phyloP scores from a whole-genome alignment of 2,329 filamentous ascomycete genomes.

The Pestalotiopsis sp. region DNA sequence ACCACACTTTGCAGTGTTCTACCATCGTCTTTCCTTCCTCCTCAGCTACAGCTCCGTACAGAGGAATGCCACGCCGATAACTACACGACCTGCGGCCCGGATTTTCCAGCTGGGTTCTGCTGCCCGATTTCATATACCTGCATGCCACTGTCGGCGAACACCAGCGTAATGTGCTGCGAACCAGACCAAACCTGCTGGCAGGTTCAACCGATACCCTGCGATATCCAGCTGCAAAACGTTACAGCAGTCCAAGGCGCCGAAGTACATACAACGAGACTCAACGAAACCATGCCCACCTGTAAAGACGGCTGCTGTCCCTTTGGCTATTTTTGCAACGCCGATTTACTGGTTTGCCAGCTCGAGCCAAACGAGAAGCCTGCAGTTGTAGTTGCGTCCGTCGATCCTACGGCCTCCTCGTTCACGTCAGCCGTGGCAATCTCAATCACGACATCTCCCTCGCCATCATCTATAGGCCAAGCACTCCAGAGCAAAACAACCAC shows the following conservation, averaged over 20 bases:
- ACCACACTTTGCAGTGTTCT: background rate
- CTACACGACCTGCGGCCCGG: constrained; percentile 18
- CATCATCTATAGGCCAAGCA: background rate
- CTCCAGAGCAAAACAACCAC: background rate
- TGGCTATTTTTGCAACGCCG: constrained; percentile 17
- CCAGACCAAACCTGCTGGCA: constrained; percentile 9
- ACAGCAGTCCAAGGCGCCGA: constrained; percentile 13
- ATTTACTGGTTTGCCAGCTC: background rate
- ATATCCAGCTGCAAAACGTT: constrained; percentile 17
- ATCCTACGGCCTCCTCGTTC: background rate
- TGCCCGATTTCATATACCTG: constrained; percentile 15
- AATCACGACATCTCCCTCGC: background rate
- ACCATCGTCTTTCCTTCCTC: background rate
- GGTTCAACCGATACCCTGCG: too few relatives aligned
- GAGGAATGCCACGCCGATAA: constrained; percentile 7
- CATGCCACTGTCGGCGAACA: constrained; percentile 16
- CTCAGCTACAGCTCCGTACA: background rate
- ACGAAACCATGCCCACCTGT: constrained; percentile 14
- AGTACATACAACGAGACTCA: constrained; percentile 18
- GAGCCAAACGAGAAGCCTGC: background rate
- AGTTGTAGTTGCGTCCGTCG: background rate
- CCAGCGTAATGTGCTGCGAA: constrained; percentile 23
- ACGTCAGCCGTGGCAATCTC: background rate
- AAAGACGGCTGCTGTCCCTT: constrained; percentile 22
- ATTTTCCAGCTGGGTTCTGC: constrained; percentile 21